phyloP scores from a whole-genome alignment of 352 stramenopile species.

The Globisporangium solare region DNA sequence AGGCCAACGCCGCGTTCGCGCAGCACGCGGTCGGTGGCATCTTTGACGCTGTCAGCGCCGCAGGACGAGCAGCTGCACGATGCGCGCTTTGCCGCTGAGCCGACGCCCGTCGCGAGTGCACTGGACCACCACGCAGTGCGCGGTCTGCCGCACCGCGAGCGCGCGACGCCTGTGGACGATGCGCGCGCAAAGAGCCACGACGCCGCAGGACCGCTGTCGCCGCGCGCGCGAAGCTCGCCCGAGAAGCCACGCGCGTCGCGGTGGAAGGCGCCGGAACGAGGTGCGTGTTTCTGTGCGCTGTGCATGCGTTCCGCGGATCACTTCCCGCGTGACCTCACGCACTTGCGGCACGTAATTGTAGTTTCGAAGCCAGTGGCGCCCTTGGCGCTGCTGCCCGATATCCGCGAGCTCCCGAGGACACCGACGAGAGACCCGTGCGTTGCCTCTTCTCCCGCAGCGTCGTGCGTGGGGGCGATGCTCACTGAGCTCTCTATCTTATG shows the following conservation, averaged over 20 bases:
- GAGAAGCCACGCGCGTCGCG: not conserved
- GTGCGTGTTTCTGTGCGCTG: not conserved
- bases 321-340: no score
- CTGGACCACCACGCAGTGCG: constrained; percentile 48
- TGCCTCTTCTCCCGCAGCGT: not conserved
- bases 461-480: not conserved
- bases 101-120: constrained; percentile 16
- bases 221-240: not conserved
- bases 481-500: not conserved
- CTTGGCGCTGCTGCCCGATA: not conserved
- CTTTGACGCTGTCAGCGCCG: constrained; percentile 25
- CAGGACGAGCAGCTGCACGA: constrained; percentile 17
- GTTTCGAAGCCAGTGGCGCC: no score
- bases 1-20: constrained; percentile 44
- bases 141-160: constrained; percentile 20
- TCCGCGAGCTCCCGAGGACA: constrained; percentile 11
- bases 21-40: constrained; percentile 28
- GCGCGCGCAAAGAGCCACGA: no score
- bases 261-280: constrained; percentile 3
- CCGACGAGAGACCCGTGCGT: constrained; percentile 5
- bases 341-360: no score
- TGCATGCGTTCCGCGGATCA: no score
- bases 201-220: no score
- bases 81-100: constrained; percentile 23
- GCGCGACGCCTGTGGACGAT: no score